Evolutionary conservation across 352 stramenopile genomes (phyloP), one percentile per base, ranked within the genome.

Genomic region (Phytophthora boehmeriae): DNA sequence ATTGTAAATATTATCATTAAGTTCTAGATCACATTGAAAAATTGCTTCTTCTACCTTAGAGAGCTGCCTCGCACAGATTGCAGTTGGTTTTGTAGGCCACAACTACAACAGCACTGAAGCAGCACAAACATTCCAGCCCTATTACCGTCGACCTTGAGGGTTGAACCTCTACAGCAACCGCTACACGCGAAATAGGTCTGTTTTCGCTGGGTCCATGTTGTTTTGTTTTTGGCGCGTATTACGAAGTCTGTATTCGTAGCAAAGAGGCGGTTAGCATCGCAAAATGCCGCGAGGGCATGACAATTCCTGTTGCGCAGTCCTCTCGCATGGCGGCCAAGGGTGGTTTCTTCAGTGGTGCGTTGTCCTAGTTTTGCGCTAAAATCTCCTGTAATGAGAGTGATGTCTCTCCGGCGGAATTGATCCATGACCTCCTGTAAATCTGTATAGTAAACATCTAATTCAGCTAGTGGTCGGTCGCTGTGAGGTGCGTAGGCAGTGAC

Each of bases 331-430:
- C 30, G 16, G 8, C 42, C 36, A 5, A 54, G n/a, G 39, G 51
- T 50, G 0, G 39, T 14, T 54, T 59, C 50, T 22, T 44, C 19
- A 3, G 48, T 13, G 28, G 23, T 19, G 5, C 48, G 39, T 27
- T 48, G 39, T 5, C 56, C 56, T 9, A 65, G 32, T 27, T 58
- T 59, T 1, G 32, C 57, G 23, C 59, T 54, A 28, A 58, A 65
- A 16, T 58, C 57, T 8, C 57, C 47, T 2, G 50, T 10, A 10
- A 65, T 50, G 34, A 54, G 20, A 0, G 30, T 65, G 1, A 32
- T 46, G 23, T 59, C 47, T 13, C 57, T 22, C 27, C 50, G 48
- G 1, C 39, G 25, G 1, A 50, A 34, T 35, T 47, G 48, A 2
- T 34, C 10, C 6, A 49, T 19, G 14, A 23, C 57, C 8, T 6